Percentiles rank a stretch among this genome's conserved stretches.
Evolutionary conservation across 208 protist genomes (phyloP).

Genomic region (Tritrichomonas foetus): DNA sequence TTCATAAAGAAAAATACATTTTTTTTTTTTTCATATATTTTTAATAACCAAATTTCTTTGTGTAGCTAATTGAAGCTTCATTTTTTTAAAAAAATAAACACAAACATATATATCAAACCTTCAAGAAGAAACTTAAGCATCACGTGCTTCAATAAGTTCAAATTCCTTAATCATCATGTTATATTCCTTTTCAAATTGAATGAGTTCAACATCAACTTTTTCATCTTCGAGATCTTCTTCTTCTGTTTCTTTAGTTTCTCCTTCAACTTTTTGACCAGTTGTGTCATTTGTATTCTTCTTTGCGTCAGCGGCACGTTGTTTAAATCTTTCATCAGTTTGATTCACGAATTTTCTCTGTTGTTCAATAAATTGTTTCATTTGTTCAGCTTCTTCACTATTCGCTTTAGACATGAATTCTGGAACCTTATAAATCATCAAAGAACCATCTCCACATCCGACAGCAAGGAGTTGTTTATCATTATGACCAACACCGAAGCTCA

Average conservation of each 20-base stretch:
- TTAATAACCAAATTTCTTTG: too few relatives aligned
- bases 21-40: too few relatives aligned
- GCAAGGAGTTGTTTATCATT: background rate
- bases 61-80: too few relatives aligned
- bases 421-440: constrained; percentile 16
- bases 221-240: constrained; percentile 21
- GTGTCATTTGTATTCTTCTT: background rate
- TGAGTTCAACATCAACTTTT: background rate
- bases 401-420: background rate
- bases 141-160: background rate
- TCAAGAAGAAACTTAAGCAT: too few relatives aligned
- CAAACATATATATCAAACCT: too few relatives aligned
- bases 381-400: background rate
- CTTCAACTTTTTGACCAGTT: background rate
- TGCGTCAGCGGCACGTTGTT: background rate
- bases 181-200: constrained; percentile 32
- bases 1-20: too few relatives aligned
- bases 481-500: background rate
- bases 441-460: background rate
- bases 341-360: background rate
- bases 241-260: background rate
- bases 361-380: background rate
- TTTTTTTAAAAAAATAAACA: too few relatives aligned
- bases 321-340: constrained; percentile 19
- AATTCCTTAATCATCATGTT: constrained; percentile 19